Percentiles rank a stretch among this genome's conserved stretches.
These are phyloP conservation scores for Pleurotus giganteus DNA, from an alignment of 768 basidiomycete species.

Conservation along the genomic window DNA sequence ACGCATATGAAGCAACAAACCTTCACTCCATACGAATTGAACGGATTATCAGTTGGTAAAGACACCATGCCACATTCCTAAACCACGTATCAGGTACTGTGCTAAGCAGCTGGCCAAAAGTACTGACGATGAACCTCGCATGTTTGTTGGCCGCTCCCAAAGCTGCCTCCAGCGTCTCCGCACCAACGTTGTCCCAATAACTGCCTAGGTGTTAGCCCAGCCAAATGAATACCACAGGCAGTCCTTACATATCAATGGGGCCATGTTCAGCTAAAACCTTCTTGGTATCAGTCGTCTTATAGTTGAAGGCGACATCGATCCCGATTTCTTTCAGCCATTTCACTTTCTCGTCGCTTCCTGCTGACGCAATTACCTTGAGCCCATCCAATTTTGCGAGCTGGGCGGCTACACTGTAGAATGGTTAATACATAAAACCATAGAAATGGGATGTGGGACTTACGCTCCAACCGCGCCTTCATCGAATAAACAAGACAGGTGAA, in stretches of 20 bases:
- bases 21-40: not conserved
- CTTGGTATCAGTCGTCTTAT: constrained; percentile 54
- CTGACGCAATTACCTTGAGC: constrained; percentile 66
- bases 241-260: constrained; percentile 39
- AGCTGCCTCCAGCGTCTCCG: constrained; percentile 42
- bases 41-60: constrained; percentile 16
- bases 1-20: constrained; percentile 7
- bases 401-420: constrained; percentile 38
- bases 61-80: constrained; percentile 27
- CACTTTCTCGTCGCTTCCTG: constrained; percentile 76
- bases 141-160: constrained; percentile 29
- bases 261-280: constrained; percentile 58
- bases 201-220: not conserved
- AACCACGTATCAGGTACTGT: not conserved
- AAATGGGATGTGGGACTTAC: constrained; percentile 29
- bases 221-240: not conserved
- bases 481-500: not conserved
- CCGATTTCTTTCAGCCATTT: constrained; percentile 58
- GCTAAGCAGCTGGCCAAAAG: not conserved
- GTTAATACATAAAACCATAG: not conserved
- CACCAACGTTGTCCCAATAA: constrained; percentile 32
- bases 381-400: constrained; percentile 53
- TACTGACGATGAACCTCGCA: constrained; percentile 33
- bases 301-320: constrained; percentile 71
- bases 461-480: constrained; percentile 52